These are phyloP conservation scores for Skeletonema menzelii DNA, from an alignment of 108 stramenopile species.

Conservation along the genomic window DNA sequence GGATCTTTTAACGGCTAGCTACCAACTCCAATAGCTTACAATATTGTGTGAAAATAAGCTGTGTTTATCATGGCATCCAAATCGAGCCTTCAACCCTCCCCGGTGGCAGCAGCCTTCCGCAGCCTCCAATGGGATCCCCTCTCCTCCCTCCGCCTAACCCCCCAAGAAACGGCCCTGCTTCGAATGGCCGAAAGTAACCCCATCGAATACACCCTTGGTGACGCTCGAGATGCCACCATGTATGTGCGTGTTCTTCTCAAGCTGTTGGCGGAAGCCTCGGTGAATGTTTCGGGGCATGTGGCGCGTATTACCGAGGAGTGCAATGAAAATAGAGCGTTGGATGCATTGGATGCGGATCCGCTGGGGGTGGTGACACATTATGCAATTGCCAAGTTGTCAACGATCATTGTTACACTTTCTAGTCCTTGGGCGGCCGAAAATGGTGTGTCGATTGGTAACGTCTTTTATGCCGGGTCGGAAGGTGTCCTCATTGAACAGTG, in stretches of 20 bases:
- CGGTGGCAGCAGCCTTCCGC: slow-evolving; percentile 67
- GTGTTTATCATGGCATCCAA: slow-evolving; percentile 19
- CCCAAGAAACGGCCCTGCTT: slow-evolving; percentile 84
- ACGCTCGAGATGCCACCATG: slow-evolving; percentile 90
- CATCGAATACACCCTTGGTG: slow-evolving; percentile 86
- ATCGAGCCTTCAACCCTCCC: slow-evolving; percentile 49
- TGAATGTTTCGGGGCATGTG: slow-evolving; percentile 60
- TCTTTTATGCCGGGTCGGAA: slow-evolving; percentile 85
- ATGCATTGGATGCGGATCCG: slow-evolving; percentile 75
- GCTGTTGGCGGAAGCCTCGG: slow-evolving; percentile 77
- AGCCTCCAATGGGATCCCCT: slow-evolving; percentile 79
- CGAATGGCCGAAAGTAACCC: slow-evolving; percentile 92
- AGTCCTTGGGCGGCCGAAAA: slow-evolving; percentile 53
- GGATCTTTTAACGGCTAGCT: neutral
- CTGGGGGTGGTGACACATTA: slow-evolving; percentile 85
- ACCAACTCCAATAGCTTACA: neutral
- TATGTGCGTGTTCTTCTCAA: slow-evolving; percentile 87
- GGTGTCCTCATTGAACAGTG: slow-evolving; percentile 86
- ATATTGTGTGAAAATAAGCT: neutral
- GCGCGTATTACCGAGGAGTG: slow-evolving; percentile 45
- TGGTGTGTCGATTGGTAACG: slow-evolving; percentile 71
- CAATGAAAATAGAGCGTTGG: slow-evolving; percentile 62
- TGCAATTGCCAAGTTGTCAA: slow-evolving; percentile 73
- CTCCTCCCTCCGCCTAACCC: slow-evolving; percentile 77
- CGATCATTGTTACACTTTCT: slow-evolving; percentile 64